phyloP scores from a whole-genome alignment of 2,329 filamentous ascomycete genomes.

The Aspergillus niger region DNA sequence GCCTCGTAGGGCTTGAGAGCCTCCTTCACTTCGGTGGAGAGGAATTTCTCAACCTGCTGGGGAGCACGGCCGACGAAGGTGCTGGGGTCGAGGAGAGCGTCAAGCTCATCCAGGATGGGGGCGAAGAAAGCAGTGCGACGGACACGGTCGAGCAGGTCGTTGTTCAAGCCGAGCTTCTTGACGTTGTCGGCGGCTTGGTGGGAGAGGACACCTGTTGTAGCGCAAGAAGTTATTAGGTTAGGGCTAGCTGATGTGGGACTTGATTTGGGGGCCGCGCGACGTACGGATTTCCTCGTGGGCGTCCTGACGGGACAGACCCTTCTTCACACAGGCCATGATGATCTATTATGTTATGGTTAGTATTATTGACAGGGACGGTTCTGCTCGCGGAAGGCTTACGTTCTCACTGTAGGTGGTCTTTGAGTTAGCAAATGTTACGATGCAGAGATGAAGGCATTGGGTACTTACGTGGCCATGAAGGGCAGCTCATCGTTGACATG shows the following conservation, averaged over 20 bases:
- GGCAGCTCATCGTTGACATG: slow-evolving; percentile 76
- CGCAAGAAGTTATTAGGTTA: slow-evolving; percentile 18
- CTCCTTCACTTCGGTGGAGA: slow-evolving; percentile 51
- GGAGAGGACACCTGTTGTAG: slow-evolving; percentile 61
- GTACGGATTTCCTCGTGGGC: slow-evolving; percentile 80
- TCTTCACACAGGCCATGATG: slow-evolving; percentile 75
- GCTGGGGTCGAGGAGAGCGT: slow-evolving; percentile 65
- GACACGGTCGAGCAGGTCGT: slow-evolving; percentile 81
- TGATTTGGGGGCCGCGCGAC: slow-evolving; percentile 10
- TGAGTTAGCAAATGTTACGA: slow-evolving; percentile 20
- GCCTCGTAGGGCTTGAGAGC: slow-evolving; percentile 52
- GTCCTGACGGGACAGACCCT: slow-evolving; percentile 73
- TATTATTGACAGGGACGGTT: not conserved
- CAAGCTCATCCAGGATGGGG: slow-evolving; percentile 68
- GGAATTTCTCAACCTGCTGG: slow-evolving; percentile 58
- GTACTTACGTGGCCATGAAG: slow-evolving; percentile 74
- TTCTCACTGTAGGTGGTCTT: slow-evolving; percentile 31
- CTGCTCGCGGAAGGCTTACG: slow-evolving; percentile 20
- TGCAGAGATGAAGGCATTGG: not conserved
- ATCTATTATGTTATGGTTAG: slow-evolving; percentile 48
- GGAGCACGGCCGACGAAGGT: slow-evolving; percentile 60
- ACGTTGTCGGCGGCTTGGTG: slow-evolving; percentile 73
- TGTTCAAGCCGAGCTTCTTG: slow-evolving; percentile 71
- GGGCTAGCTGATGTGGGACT: not conserved
- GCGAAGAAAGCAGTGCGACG: slow-evolving; percentile 71